phyloP scores from a whole-genome alignment of 805 yeast genomes.

The Wickerhamiella hasegawae region DNA sequence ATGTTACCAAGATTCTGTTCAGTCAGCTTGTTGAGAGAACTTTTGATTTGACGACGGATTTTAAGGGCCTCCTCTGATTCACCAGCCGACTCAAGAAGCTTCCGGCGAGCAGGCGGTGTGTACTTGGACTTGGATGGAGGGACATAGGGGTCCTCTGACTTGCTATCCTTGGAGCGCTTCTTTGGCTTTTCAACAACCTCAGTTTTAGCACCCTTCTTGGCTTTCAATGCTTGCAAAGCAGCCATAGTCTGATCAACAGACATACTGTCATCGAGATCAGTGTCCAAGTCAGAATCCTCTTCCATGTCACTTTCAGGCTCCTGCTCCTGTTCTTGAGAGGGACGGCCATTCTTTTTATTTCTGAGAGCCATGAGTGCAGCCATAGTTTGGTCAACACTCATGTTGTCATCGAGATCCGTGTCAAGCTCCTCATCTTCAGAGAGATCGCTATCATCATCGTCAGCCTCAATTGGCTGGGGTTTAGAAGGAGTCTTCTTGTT shows the following conservation, averaged over 20 bases:
- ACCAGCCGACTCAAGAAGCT: constrained; percentile 25
- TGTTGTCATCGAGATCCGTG: constrained; percentile 5
- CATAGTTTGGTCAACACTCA: constrained; percentile 15
- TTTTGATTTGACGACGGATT: constrained; percentile 52
- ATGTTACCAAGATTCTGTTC: constrained; percentile 68
- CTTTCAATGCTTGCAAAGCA: neutral
- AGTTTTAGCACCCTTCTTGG: neutral
- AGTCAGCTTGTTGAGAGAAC: constrained; percentile 75
- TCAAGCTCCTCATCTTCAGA: constrained; percentile 4
- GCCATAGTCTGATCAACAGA: constrained; percentile 1
- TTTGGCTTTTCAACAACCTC: constrained; percentile 7
- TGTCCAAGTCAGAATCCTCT: too few relatives aligned
- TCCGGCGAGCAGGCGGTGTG: constrained; percentile 77
- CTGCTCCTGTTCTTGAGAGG: neutral
- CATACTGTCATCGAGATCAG: constrained; percentile 15
- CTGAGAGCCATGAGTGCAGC: constrained; percentile 16
- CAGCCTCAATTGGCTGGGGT: neutral
- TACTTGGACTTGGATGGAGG: constrained; percentile 29
- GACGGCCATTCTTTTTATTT: constrained; percentile 4
- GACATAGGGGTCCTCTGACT: constrained; percentile 47
- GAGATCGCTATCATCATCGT: constrained; percentile 4
- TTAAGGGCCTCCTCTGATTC: constrained; percentile 29
- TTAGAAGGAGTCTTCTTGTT: constrained; percentile 1
- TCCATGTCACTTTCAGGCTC: too few relatives aligned
- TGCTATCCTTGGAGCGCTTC: constrained; percentile 13